Conservation (phyloP, 352 stramenopile species). For the Phytophthora sojae region DNA sequence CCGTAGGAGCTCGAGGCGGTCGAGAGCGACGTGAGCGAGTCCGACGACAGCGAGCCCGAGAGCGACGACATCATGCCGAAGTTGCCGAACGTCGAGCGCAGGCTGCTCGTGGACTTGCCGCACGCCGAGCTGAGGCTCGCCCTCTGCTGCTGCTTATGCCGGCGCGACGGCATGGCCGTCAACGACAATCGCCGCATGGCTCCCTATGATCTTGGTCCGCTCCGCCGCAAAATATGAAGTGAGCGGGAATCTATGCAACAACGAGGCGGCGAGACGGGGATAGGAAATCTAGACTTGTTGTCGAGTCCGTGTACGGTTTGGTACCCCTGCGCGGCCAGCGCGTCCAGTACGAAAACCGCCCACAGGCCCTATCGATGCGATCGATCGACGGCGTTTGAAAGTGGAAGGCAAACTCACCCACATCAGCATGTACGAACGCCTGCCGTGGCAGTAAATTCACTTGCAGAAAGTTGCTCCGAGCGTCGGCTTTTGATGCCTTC, state of each 20-base stretch:
- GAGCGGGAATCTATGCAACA: not conserved
- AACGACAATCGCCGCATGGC: conserved; percentile 45
- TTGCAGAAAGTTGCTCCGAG: not conserved
- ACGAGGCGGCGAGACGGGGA: not conserved
- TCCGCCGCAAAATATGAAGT: not conserved
- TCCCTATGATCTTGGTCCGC: not conserved
- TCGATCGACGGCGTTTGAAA: not conserved
- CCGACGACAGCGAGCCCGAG: conserved; percentile 32
- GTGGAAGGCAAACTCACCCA: not conserved
- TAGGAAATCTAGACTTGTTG: not conserved
- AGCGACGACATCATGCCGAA: conserved; percentile 46
- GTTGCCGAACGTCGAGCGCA: conserved; percentile 42
- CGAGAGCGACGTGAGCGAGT: conserved; percentile 45
- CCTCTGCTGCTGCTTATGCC: conserved; percentile 27
- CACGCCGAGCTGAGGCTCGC: conserved; percentile 20
- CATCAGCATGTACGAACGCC: not conserved
- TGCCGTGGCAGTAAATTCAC: not conserved
- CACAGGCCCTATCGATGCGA: no score
- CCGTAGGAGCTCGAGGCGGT: conserved; percentile 66
- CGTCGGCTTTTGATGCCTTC: not conserved
- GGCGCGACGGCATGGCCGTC: conserved; percentile 41
- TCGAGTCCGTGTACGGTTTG: not conserved
- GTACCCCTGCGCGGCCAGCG: no score
- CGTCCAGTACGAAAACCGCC: not conserved
- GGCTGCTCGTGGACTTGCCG: conserved; percentile 30